A percentile compares a stretch with the other conserved stretches of the same genome.
phyloP scores from a whole-genome alignment of 2,329 filamentous ascomycete species.

The Fusarium beomiforme region DNA sequence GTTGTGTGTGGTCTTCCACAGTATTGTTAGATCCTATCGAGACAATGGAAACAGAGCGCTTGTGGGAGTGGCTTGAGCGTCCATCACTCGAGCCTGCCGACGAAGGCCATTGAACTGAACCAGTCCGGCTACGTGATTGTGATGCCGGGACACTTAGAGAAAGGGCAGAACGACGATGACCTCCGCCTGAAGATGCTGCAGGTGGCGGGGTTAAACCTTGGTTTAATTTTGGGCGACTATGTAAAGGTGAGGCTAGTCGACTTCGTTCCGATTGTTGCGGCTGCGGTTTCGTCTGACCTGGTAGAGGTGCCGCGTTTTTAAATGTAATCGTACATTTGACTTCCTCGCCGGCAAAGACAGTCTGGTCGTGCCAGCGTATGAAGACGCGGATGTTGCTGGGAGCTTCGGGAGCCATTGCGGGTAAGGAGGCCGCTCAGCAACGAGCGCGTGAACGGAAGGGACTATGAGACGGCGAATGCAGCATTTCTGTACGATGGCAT shows the following conservation, averaged over 20 bases:
- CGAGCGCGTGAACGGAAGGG: constrained; percentile 43
- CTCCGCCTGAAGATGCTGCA: constrained; percentile 54
- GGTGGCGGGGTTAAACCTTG: constrained; percentile 58
- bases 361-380: constrained; percentile 92
- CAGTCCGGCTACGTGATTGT: constrained; percentile 56
- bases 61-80: constrained; percentile 67
- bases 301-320: constrained; percentile 76
- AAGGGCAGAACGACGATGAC: constrained; percentile 72
- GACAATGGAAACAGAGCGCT: constrained; percentile 83
- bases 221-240: constrained; percentile 54
- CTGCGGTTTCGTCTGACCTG: constrained; percentile 46
- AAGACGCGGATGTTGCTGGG: constrained; percentile 88
- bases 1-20: constrained; percentile 58
- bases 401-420: constrained; percentile 60
- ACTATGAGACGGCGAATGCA: constrained; percentile 40
- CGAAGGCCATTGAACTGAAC: constrained; percentile 59
- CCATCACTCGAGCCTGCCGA: constrained; percentile 44
- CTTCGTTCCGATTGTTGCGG: constrained; percentile 46
- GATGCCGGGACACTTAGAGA: constrained; percentile 68
- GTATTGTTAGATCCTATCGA: constrained; percentile 72
- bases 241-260: constrained; percentile 56
- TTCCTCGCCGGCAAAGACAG: constrained; percentile 95
- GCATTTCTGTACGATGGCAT: constrained; percentile 46
- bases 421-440: constrained; percentile 44
- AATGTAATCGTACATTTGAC: constrained; percentile 97